These are phyloP conservation scores for Capronia epimyces DNA, from an alignment of 2,329 filamentous ascomycete genomes.

Conservation along the genomic window DNA sequence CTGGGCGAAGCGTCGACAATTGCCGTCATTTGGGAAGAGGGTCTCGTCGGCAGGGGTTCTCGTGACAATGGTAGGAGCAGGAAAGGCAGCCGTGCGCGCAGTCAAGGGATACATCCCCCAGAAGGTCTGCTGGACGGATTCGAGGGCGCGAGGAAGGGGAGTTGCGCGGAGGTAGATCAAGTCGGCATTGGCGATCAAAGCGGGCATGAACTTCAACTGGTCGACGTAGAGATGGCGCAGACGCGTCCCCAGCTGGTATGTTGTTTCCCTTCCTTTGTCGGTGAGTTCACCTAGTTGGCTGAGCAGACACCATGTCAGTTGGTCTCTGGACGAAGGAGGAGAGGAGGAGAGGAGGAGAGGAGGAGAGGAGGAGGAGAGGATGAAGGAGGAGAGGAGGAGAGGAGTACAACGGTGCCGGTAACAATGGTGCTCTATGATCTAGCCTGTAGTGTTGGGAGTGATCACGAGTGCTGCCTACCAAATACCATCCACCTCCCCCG, in stretches of 20 bases:
- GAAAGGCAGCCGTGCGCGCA: constrained; percentile 49
- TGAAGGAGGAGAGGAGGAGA: too few species aligned
- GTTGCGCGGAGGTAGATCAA: constrained; percentile 69
- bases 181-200: constrained; percentile 50
- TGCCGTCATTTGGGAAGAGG: constrained; percentile 70
- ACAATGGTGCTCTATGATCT: too few species aligned
- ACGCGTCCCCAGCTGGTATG: constrained; percentile 61
- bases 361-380: too few species aligned
- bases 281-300: constrained; percentile 62
- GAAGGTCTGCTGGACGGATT: constrained; percentile 71
- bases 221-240: constrained; percentile 69
- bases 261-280: constrained; percentile 67
- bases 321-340: too few species aligned
- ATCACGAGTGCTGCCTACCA: constrained; percentile 62
- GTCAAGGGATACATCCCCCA: constrained; percentile 65
- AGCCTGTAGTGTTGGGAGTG: background rate
- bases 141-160: constrained; percentile 67
- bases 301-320: constrained; percentile 1
- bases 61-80: constrained; percentile 60
- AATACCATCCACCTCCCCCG: constrained; percentile 67
- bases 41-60: constrained; percentile 66
- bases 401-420: too few species aligned
- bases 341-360: too few species aligned
- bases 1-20: constrained; percentile 66
- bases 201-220: constrained; percentile 66